Evolutionary conservation across 805 yeast species (phyloP), one percentile per base, ranked within the genome.

Genomic region (Diddensiella santjacobensis): DNA sequence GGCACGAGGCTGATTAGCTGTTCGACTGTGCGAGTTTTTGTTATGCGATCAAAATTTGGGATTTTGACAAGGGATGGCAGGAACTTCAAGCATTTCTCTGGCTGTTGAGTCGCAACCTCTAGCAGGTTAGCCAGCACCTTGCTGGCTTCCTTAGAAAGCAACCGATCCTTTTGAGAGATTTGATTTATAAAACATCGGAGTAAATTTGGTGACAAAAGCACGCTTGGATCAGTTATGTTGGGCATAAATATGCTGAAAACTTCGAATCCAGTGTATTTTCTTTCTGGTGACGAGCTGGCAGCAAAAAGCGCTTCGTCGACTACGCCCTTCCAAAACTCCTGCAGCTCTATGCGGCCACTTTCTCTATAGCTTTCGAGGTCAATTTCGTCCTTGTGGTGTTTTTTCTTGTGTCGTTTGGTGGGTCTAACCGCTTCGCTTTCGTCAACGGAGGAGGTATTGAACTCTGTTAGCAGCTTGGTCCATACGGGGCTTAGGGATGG

Each of bases 221-320:
- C 47, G n/a, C 46, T 44, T 3, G 57, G 39, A 8, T 60, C 47
- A 2, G 64, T 54, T 4, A 63, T 56, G 4, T 52, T 48, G 38
- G 64, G 60, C 4, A 82, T 61, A 47, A 80, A 72, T 44, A 73
- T 69, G 37, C 68, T 72, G 52, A 90, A 80, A 8, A 89, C 75
- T 56, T 85, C 85, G 58, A 90, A 80, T 0, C 96, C 98, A 77
- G 87, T 78, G 64, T 75, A 86, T 63, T 90, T 91, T 49, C 96
- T 73, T 64, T 90, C 97, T 26, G 83, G 78, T 1, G 96, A 88
- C 0, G 96, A 74, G 54, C 82, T 79, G 31, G 79, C 80, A 3
- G 86, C 72, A 57, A 91, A 90, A 51, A 86, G 78, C 3, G 84
- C 76, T 58, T 88, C 93, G 61, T 91, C 97, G 13, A 91, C 77